Percentiles rank a stretch among this genome's conserved stretches.
Evolutionary conservation across 164 flowering plant species (phyloP).

Genomic region (Chimonanthus salicifolius): DNA sequence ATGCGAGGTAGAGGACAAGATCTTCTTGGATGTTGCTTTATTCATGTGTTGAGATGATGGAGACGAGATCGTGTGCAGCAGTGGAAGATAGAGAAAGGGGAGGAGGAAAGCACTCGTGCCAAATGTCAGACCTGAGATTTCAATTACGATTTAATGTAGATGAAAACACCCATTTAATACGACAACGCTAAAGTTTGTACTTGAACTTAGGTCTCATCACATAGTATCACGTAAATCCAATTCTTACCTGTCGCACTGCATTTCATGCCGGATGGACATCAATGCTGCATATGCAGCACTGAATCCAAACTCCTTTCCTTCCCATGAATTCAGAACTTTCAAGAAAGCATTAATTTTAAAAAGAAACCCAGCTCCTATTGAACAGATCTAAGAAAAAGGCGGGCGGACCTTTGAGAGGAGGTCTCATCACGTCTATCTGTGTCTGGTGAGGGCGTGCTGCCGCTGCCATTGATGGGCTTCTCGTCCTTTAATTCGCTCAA

Average conservation of each 20-base stretch:
- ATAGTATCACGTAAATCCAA: neutral
- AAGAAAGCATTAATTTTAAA: too few relatives aligned
- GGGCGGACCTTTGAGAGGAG: slow-evolving; percentile 2
- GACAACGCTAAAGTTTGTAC: neutral
- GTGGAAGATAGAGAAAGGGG: too few relatives aligned
- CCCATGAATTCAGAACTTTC: neutral
- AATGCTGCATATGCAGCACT: neutral
- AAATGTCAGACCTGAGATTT: too few relatives aligned
- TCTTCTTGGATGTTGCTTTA: too few relatives aligned
- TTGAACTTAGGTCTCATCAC: neutral
- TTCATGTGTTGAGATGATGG: too few relatives aligned
- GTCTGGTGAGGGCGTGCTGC: neutral
- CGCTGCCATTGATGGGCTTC: neutral
- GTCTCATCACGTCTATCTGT: slow-evolving; percentile 1
- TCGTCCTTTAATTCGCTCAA: slow-evolving; percentile 2
- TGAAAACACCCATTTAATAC: too few relatives aligned
- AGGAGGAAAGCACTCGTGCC: too few relatives aligned
- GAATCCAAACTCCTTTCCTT: neutral
- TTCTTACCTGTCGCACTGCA: neutral
- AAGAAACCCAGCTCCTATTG: too few relatives aligned
- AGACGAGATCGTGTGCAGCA: too few relatives aligned
- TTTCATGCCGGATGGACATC: neutral
- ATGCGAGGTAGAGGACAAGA: too few relatives aligned
- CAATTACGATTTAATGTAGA: too few relatives aligned
- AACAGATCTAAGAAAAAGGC: neutral